phyloP scores from a whole-genome alignment of 75 land plant genomes.

The Selaginella tamariscina region DNA sequence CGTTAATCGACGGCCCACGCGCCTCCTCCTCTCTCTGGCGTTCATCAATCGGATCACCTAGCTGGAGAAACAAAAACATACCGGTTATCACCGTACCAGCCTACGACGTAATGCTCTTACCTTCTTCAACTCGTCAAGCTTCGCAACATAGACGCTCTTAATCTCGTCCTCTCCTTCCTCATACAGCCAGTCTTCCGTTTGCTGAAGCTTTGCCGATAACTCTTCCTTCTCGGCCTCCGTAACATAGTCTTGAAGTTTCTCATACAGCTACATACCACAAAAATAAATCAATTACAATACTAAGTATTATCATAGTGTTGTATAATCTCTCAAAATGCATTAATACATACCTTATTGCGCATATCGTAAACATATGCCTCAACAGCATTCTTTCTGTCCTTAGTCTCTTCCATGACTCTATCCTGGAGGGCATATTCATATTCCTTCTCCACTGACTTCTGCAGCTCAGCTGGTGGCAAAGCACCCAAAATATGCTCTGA shows the following conservation, averaged over 20 bases:
- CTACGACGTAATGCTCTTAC: conserved; percentile 20
- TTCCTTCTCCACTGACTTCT: conserved; percentile 74
- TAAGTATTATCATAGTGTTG: too few relatives aligned
- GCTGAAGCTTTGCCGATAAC: conserved; percentile 46
- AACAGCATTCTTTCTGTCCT: conserved; percentile 91
- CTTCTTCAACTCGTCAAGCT: conserved; percentile 62
- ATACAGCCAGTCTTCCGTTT: conserved; percentile 93
- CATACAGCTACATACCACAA: conserved; percentile 36
- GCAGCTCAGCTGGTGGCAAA: conserved; percentile 39
- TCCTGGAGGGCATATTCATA: conserved; percentile 82
- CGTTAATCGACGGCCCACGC: conserved; percentile 42
- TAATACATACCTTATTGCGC: conserved; percentile 76
- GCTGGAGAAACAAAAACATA: conserved; percentile 24
- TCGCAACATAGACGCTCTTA: conserved; percentile 52
- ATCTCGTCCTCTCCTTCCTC: conserved; percentile 92
- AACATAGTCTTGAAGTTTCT: conserved; percentile 63
- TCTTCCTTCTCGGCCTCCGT: conserved; percentile 56
- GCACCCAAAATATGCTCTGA: conserved; percentile 48
- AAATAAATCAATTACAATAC: not conserved
- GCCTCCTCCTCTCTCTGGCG: conserved; percentile 68
- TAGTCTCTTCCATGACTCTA: conserved; percentile 91
- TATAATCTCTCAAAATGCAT: too few relatives aligned
- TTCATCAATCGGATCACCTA: conserved; percentile 73
- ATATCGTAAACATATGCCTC: conserved; percentile 93
- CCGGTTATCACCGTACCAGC: not conserved